Conservation (phyloP, 1,284 basidiomycete species). For the Schizophyllum amplum region DNA sequence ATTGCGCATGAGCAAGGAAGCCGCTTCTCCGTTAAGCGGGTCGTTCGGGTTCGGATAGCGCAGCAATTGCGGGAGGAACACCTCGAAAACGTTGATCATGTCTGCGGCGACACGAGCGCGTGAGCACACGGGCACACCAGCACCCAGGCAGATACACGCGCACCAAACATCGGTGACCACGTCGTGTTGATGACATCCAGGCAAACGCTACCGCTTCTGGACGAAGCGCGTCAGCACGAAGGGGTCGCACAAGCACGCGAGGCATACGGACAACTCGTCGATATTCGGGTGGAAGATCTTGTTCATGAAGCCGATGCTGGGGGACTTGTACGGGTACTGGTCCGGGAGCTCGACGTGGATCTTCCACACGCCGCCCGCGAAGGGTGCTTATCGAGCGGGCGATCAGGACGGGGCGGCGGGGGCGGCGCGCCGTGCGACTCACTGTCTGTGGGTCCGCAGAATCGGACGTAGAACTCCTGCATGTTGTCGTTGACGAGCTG, state of each 20-base stretch:
- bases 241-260: constrained; percentile 1
- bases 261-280: constrained; percentile 74
- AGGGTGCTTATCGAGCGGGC: constrained; percentile 62
- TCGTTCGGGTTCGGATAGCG: constrained; percentile 98
- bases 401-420: constrained; percentile 5
- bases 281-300: constrained; percentile 99
- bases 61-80: constrained; percentile 93
- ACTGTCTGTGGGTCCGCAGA: constrained; percentile 94
- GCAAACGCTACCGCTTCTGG: constrained; percentile 89
- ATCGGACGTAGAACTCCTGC: constrained; percentile 98
- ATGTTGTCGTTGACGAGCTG: constrained; percentile 97
- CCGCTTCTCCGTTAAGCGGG: constrained; percentile 96
- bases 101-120: constrained; percentile 42
- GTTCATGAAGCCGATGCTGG: constrained; percentile 99
- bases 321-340: constrained; percentile 98
- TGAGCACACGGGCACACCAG: background rate
- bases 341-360: constrained; percentile 99
- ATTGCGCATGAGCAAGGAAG: constrained; percentile 93
- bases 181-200: constrained; percentile 97
- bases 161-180: constrained; percentile 99
- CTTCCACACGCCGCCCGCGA: constrained; percentile 96
- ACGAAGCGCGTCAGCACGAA: constrained; percentile 3
- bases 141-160: constrained; percentile 11
- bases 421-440: constrained; percentile 27
- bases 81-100: constrained; percentile 99